Evolutionary conservation across 169 alveolate genomes (phyloP).

Genomic region (Plasmodium inui): DNA sequence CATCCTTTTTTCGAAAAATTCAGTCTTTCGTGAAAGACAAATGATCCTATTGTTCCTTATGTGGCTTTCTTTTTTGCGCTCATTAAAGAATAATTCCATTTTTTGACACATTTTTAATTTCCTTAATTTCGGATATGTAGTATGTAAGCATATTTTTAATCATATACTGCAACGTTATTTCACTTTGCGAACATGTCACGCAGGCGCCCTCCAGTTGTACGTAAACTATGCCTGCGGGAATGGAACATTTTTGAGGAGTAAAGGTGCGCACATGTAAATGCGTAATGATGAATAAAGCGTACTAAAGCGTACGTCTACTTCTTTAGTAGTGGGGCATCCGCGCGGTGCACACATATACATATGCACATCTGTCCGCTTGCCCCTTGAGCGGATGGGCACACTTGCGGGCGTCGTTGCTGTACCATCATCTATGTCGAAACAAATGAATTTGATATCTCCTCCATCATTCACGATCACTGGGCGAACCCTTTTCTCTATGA

Average conservation of each 20-base stretch:
- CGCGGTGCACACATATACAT: not conserved
- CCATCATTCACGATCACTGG: slow-evolving; percentile 87
- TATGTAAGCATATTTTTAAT: slow-evolving; percentile 85
- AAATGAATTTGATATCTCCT: slow-evolving; percentile 82
- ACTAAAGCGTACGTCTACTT: not conserved
- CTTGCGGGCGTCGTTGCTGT: not conserved
- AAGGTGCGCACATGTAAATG: not conserved
- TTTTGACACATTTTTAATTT: slow-evolving; percentile 72
- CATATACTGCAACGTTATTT: slow-evolving; percentile 85
- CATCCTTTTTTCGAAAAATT: not conserved
- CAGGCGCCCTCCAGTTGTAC: slow-evolving; percentile 87
- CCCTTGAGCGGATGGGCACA: not conserved
- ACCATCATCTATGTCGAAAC: slow-evolving; percentile 83
- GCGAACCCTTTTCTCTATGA: slow-evolving; percentile 83
- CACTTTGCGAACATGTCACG: slow-evolving; percentile 85
- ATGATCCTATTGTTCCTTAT: slow-evolving; percentile 1
- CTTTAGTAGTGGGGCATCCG: not conserved
- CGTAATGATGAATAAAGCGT: not conserved
- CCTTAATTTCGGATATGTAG: slow-evolving; percentile 83
- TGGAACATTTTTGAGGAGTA: not conserved
- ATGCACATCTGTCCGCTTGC: not conserved
- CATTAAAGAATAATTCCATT: slow-evolving; percentile 56
- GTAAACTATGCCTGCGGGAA: slow-evolving; percentile 79
- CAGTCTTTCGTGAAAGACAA: not conserved
- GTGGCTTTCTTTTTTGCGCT: not conserved